Percentiles rank a stretch among this genome's conserved stretches.
phyloP scores from a whole-genome alignment of 768 basidiomycete genomes.

The Lentinula aciculospora region DNA sequence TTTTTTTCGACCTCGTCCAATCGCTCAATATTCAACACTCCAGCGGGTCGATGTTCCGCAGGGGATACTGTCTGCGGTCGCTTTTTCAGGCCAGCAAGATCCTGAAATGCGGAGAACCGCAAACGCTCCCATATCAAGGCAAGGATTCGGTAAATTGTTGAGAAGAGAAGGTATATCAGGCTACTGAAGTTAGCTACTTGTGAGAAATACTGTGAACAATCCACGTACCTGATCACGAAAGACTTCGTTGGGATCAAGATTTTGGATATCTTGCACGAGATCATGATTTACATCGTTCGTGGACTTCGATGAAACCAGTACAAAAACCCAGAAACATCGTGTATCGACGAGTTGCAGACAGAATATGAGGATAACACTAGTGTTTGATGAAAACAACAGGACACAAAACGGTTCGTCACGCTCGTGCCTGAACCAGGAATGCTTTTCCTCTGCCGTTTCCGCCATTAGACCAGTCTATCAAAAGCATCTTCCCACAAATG shows the following conservation, averaged over 20 bases:
- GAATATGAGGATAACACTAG: not conserved
- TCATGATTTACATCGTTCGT: too few relatives aligned
- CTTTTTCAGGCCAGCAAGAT: not conserved
- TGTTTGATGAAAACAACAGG: not conserved
- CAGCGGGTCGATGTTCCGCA: not conserved
- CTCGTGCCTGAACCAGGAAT: not conserved
- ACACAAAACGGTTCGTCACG: slow-evolving; percentile 1
- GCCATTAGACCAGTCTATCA: not conserved
- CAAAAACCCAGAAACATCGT: too few relatives aligned
- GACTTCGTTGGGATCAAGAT: not conserved
- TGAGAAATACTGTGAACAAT: not conserved
- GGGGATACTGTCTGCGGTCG: not conserved
- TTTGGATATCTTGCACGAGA: too few relatives aligned
- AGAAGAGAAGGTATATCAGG: not conserved
- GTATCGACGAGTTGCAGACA: not conserved
- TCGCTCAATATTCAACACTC: not conserved
- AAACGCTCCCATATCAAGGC: not conserved
- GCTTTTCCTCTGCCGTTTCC: not conserved
- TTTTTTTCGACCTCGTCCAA: not conserved
- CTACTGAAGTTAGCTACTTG: too few relatives aligned
- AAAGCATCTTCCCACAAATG: not conserved
- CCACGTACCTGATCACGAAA: not conserved
- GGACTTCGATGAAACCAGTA: too few relatives aligned
- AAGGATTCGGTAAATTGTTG: not conserved
- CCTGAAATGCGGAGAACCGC: not conserved